These are phyloP conservation scores for Phialemoniopsis sp. DNA, from an alignment of 2,329 filamentous ascomycete species.

Conservation along the genomic window DNA sequence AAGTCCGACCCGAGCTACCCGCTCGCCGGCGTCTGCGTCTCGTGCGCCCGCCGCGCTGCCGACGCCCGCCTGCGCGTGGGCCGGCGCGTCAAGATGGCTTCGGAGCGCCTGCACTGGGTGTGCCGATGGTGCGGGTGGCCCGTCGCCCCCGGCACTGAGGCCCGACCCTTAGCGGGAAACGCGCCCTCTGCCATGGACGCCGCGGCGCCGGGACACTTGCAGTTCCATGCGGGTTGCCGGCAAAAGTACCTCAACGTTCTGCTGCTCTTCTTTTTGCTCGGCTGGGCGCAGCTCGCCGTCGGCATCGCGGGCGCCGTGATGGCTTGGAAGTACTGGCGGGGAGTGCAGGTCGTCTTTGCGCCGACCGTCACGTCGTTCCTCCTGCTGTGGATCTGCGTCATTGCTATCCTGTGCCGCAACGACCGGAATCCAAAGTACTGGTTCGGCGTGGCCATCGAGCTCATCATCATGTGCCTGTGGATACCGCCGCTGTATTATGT, in stretches of 20 bases:
- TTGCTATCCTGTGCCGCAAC: conserved; percentile 25
- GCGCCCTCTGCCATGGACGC: too few species aligned
- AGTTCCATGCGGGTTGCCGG: conserved; percentile 36
- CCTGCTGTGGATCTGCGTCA: conserved; percentile 26
- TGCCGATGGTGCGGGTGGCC: conserved; percentile 42
- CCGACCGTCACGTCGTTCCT: conserved; percentile 31
- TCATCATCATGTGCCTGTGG: conserved; percentile 26
- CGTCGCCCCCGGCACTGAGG: conserved; percentile 14
- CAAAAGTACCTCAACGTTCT: conserved; percentile 29
- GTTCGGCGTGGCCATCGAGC: conserved; percentile 29
- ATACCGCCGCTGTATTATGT: conserved; percentile 20
- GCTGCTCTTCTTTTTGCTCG: conserved; percentile 30
- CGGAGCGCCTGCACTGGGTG: conserved; percentile 25
- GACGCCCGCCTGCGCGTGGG: conserved; percentile 32
- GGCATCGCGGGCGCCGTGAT: conserved; percentile 27
- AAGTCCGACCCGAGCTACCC: conserved; percentile 25
- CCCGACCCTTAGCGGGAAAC: too few species aligned
- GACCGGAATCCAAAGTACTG: conserved; percentile 32
- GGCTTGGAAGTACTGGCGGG: conserved; percentile 30
- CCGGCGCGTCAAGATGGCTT: conserved; percentile 28
- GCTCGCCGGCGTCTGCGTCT: conserved; percentile 32
- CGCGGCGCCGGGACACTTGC: conserved; percentile 24
- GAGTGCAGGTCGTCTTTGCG: conserved; percentile 22
- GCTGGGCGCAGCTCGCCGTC: conserved; percentile 30
- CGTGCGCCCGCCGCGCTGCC: conserved; percentile 26